Base-by-base conservation (phyloP, 2,329 filamentous ascomycete genomes). In the Fusarium equiseti region DNA sequence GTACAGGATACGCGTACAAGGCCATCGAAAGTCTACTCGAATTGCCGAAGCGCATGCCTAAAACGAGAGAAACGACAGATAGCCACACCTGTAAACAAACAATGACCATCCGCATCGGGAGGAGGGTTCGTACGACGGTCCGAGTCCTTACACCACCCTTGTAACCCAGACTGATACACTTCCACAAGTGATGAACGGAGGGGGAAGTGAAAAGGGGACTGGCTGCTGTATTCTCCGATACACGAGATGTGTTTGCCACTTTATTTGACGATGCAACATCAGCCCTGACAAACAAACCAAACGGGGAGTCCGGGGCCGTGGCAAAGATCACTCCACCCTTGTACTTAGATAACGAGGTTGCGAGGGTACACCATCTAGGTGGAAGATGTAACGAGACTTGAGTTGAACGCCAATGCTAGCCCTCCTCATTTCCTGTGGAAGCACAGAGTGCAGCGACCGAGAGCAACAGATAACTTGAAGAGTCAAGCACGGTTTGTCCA, bases 71-170 rank as follows among this genome's bases (percentile, higher is more conserved):
- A 27, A 44, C 42, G 24, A 50, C 29, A 57, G 43, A 53, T 38
- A 69, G 51, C 66, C 66, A 67, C 66, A 51, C 38, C 66, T 42
- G 50, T 50, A 66, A 59, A 66, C 66, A 66, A 59, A 60, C 52
- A 60, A 69, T 54, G 13, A 50, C 27, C 45, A 43, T 46, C 50
- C 26, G 53, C 42, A 48, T 60, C 42, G 16, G 45, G 53, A 18
- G 38, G 26, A 29, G 15, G 50, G n/a, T 62, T 57, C 27, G 64
- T 67, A 29, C 38, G 24, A 66, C 54, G 20, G 11, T 13, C 51
- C 42, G 35, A 60, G 42, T 45, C 35, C 50, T 50, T 42, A 40
- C 32, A 43, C 38, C 26, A 56, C 44, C 42, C 49, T 42, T 44
- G 40, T 35, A 45, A 50, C 32, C 18, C 54, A 40, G 48, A 12